Base-by-base conservation (phyloP, 164 flowering plant species). In the Chimonanthus salicifolius region DNA sequence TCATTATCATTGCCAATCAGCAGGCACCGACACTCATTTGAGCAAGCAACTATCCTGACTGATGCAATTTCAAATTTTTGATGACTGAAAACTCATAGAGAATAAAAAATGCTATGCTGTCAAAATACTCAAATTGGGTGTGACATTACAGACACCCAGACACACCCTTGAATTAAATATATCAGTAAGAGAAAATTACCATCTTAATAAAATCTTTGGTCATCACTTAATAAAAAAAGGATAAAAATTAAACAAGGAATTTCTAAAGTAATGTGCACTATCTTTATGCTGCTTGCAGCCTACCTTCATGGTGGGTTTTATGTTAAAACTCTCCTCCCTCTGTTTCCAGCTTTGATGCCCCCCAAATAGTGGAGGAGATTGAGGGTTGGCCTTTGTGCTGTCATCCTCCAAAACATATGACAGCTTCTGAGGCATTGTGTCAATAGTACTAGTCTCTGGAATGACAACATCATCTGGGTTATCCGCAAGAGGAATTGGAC, bases 251-350 rank as follows among this genome's bases (percentile, higher is more conserved):
- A 49, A 54, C 60, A 74, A 51, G 44, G 47, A 72, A 20, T 69
- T 67, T 33, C 62, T 48, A 75, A 58, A 47, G 64, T 5, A 51
- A 33, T 50, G 33, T 64, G 16, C 1, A 46, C 3, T 62, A 7
- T 64, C 5, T 62, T 8, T 49, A 72, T 70, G 44, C 11, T 20
- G 16, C 7, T 48, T 10, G 48, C 58, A 58, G 45, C 66, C 75
- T 77, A 91, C 99, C 98, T 94, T 90, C 97, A 92, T 92, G 47
- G 80, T 81, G 48, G 90, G 76, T 50, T 86, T 92, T 21, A 94
- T 58, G 74, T 85, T 88, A 74, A 89, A 96, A 74, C 97, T 92
- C 51, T 90, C 82, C 60, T 88, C 92, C 78, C 99, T 85, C 66
- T 92, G 87, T 11, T 58, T 64, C 99, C 99, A 96, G 78, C 82